phyloP scores from a whole-genome alignment of 768 basidiomycete species.

The Podaxis sp. region DNA sequence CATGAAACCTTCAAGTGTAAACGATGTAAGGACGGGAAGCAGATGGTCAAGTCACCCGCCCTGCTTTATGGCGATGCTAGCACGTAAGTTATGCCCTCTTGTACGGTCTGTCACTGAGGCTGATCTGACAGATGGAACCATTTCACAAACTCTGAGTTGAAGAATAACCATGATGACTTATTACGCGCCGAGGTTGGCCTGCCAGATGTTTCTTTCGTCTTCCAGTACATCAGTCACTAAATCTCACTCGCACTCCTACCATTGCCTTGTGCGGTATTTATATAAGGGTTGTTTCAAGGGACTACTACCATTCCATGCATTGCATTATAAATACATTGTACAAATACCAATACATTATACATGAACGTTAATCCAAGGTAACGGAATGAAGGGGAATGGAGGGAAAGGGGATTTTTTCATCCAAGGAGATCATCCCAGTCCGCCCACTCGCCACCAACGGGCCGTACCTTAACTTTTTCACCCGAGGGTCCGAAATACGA shows the following conservation, averaged over 20 bases:
- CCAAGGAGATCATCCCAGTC: constrained; percentile 64
- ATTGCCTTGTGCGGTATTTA: constrained; percentile 3
- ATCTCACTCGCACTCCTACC: not conserved
- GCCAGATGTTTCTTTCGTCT: constrained; percentile 89
- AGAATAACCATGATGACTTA: constrained; percentile 92
- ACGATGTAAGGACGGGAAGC: constrained; percentile 82
- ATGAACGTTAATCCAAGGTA: constrained; percentile 8
- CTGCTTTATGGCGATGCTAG: constrained; percentile 94
- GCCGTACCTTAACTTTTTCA: constrained; percentile 73
- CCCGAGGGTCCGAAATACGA: constrained; percentile 76
- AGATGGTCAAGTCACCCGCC: constrained; percentile 76
- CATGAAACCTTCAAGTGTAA: constrained; percentile 99
- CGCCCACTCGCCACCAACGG: constrained; percentile 66
- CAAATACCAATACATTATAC: constrained; percentile 10
- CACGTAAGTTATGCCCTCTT: constrained; percentile 60
- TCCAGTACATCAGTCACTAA: constrained; percentile 92
- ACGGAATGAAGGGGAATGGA: constrained; percentile 1
- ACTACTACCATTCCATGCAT: constrained; percentile 15
- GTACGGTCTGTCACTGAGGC: not conserved
- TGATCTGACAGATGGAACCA: constrained; percentile 83
- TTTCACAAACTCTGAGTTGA: constrained; percentile 83
- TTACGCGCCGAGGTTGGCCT: constrained; percentile 83
- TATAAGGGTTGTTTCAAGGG: not conserved
- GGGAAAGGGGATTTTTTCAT: constrained; percentile 21
- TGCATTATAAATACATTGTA: constrained; percentile 14